Evolutionary conservation across 2,329 filamentous ascomycete genomes (phyloP).

Genomic region (Myriosclerotinia duriaeana): DNA sequence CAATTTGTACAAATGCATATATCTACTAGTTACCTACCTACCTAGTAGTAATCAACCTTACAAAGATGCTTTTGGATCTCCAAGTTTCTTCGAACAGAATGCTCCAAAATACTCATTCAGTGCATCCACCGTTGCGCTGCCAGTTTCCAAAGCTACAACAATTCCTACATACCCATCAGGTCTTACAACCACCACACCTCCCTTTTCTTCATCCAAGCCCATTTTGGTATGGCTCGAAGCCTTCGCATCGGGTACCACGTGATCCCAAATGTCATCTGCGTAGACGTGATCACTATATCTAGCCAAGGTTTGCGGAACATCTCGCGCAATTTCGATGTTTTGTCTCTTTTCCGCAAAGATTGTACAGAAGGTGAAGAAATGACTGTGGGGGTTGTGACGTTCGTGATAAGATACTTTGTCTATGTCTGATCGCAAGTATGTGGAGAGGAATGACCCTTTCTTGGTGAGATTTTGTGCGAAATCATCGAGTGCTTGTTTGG

Average conservation of each 20-base stretch:
- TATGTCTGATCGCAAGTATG: conserved; percentile 62
- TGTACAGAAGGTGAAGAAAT: conserved; percentile 76
- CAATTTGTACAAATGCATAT: neutral
- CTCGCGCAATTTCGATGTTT: conserved; percentile 68
- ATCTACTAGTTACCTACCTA: too few species aligned
- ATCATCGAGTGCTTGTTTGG: conserved; percentile 64
- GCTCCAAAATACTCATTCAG: conserved; percentile 79
- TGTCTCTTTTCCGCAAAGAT: conserved; percentile 68
- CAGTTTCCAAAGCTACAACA: conserved; percentile 71
- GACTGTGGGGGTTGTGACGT: conserved; percentile 78
- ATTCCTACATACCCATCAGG: conserved; percentile 86
- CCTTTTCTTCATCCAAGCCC: conserved; percentile 70
- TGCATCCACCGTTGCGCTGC: conserved; percentile 74
- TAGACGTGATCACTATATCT: conserved; percentile 82
- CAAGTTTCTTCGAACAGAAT: conserved; percentile 64
- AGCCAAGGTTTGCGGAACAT: conserved; percentile 68
- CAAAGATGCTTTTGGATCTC: conserved; percentile 44
- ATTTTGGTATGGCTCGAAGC: conserved; percentile 84
- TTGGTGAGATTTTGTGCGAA: conserved; percentile 64
- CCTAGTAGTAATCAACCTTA: conserved; percentile 31
- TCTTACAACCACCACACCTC: conserved; percentile 78
- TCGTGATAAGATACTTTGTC: conserved; percentile 71
- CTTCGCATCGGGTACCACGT: conserved; percentile 64
- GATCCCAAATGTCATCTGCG: conserved; percentile 78
- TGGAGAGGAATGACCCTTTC: conserved; percentile 69